Evolutionary conservation across 345 rosid species (phyloP), one percentile per base, ranked within the genome.

Genomic region (Eucalyptus regnans): DNA sequence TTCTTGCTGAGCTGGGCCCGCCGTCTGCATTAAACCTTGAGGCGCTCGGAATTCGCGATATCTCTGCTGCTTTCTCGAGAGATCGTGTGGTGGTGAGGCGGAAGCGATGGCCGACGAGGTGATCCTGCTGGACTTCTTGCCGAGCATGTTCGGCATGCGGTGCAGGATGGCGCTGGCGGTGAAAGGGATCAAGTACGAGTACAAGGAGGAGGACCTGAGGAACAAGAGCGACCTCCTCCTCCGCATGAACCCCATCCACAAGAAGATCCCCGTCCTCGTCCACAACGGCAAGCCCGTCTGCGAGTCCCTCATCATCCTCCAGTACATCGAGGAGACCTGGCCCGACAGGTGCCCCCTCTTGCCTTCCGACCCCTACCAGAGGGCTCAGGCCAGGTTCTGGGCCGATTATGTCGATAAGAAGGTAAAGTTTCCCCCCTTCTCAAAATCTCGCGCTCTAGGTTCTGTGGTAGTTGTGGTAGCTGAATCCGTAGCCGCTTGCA

Each of bases 321-420:
- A 89, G 81, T 89, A 87, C 87, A 80, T 89, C 15, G 90, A 87
- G 12, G 94, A 92, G 87, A 89, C 86, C 41, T 90, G 91, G 84
- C 10, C 46, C 7, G 54, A 60, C 52, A 29, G 27, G 81, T 60
- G 50, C 50, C 88, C 88, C 12, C 54, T 87, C 29, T 66, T 87
- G 88, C 88, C 88, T 4, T 87, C 88, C 17, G 84, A 87, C 12
- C 88, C 93, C 88, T 89, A 86, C 25, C 27, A 89, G 81, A 89
- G 92, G 86, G 93, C 94, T 60, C 87, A 48, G 46, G 92, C 93
- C 18, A 91, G 92, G 89, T 91, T 91, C 27, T 91, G 90, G 91
- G 91, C 90, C 81, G 93, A 91, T 71, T 90, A 9, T 6, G 90
- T 88, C 83, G 93, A 91, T 18, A 92, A 92, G 86, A 92, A 88